Conservation (phyloP, 306 rosid genomes). For the Dalbergia cultrata region DNA sequence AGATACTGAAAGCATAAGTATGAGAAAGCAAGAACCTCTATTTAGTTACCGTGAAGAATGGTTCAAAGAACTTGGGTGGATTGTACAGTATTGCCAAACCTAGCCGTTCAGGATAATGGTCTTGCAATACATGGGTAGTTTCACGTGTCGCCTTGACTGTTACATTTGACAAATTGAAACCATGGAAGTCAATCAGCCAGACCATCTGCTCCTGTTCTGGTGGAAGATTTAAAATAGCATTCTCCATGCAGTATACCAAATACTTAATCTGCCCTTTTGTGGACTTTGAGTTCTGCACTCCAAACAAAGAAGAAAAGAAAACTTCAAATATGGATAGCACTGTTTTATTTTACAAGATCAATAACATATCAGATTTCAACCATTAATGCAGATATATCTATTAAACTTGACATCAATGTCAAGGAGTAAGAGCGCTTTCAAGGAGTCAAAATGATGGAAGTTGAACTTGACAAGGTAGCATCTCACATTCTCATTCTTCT, state of each 20-base stretch:
- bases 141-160: conserved; percentile 85
- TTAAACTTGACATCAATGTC: neutral
- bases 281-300: conserved; percentile 83
- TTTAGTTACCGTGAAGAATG: conserved; percentile 77
- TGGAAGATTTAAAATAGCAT: conserved; percentile 75
- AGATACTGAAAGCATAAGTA: conserved; percentile 25
- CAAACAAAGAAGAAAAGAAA: conserved; percentile 44
- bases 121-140: conserved; percentile 87
- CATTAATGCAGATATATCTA: conserved; percentile 4
- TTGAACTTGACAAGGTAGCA: conserved; percentile 6
- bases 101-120: conserved; percentile 90
- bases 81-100: conserved; percentile 88
- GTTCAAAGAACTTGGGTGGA: conserved; percentile 90
- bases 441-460: conserved; percentile 23
- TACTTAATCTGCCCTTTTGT: conserved; percentile 81
- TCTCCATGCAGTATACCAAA: conserved; percentile 94
- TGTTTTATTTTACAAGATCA: conserved; percentile 20
- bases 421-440: conserved; percentile 13
- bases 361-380: conserved; percentile 9
- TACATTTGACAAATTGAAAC: conserved; percentile 78
- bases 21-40: neutral
- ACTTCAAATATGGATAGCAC: neutral
- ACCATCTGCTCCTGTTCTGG: conserved; percentile 85
- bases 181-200: conserved; percentile 91
- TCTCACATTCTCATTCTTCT: conserved; percentile 26